These are phyloP conservation scores for Rhizopogon vulgaris DNA, from an alignment of 768 basidiomycete genomes.

Conservation along the genomic window DNA sequence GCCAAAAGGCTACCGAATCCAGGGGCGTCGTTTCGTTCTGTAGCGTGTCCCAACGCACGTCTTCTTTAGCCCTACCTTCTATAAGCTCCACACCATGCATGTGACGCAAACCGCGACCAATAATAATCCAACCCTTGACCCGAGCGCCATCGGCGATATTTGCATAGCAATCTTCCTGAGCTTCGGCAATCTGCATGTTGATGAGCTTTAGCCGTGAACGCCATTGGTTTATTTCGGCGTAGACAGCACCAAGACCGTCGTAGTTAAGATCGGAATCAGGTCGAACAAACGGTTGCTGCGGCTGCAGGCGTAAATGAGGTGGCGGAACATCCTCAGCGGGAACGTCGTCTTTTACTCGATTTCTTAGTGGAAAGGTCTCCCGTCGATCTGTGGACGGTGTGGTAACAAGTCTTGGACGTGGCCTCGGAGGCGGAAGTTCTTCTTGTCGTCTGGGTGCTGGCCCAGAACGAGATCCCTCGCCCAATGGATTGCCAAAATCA, in stretches of 20 bases:
- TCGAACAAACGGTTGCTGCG: slow-evolving; percentile 64
- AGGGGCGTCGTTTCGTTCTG: slow-evolving; percentile 48
- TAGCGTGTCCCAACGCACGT: slow-evolving; percentile 74
- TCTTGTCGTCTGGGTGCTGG: slow-evolving; percentile 10
- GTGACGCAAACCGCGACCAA: slow-evolving; percentile 61
- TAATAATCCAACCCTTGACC: slow-evolving; percentile 74
- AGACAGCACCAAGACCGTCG: slow-evolving; percentile 58
- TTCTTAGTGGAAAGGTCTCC: slow-evolving; percentile 62
- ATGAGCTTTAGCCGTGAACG: slow-evolving; percentile 64
- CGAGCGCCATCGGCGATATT: slow-evolving; percentile 66
- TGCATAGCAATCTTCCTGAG: slow-evolving; percentile 60
- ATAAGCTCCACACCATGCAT: slow-evolving; percentile 63
- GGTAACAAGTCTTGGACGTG: slow-evolving; percentile 7
- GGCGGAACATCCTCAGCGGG: slow-evolving; percentile 40
- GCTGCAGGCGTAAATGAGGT: slow-evolving; percentile 64
- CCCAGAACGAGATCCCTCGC: slow-evolving; percentile 15
- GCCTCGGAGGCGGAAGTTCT: slow-evolving; percentile 1
- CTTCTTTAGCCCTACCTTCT: slow-evolving; percentile 76
- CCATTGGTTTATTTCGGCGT: slow-evolving; percentile 65
- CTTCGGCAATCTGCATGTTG: slow-evolving; percentile 66
- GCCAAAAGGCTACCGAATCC: slow-evolving; percentile 52
- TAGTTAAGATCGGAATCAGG: slow-evolving; percentile 69
- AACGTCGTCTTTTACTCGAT: slow-evolving; percentile 23
- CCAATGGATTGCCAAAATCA: background rate
- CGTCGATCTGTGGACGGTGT: slow-evolving; percentile 30